Conservation (phyloP, 2,329 filamentous ascomycete species). For the Colletotrichum salicis region DNA sequence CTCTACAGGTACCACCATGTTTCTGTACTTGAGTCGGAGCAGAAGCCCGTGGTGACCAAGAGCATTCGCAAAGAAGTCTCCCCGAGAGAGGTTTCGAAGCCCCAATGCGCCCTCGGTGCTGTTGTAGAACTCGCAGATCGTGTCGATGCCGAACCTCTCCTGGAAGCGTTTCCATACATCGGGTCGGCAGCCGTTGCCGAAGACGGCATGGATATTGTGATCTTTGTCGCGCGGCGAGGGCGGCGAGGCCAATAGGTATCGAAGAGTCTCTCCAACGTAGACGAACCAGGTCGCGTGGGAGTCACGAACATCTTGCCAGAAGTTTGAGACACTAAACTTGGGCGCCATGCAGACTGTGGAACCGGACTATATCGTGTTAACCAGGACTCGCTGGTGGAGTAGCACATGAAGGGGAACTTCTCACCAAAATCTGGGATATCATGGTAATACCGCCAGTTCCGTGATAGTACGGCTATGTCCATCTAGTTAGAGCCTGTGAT, state of each 20-base stretch:
- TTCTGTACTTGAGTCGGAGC: constrained; percentile 60
- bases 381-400: constrained; percentile 32
- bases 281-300: constrained; percentile 76
- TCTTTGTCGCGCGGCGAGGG: constrained; percentile 68
- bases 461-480: constrained; percentile 66
- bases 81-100: constrained; percentile 68
- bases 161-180: constrained; percentile 76
- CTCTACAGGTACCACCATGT: constrained; percentile 72
- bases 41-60: constrained; percentile 79
- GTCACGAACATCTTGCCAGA: constrained; percentile 78
- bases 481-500: neutral
- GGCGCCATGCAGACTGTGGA: constrained; percentile 70
- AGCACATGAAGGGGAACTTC: constrained; percentile 46
- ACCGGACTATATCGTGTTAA: constrained; percentile 40
- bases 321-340: constrained; percentile 74
- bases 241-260: constrained; percentile 77
- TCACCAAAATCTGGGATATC: constrained; percentile 64
- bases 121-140: constrained; percentile 80
- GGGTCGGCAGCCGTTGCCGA: constrained; percentile 74
- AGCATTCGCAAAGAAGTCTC: constrained; percentile 70
- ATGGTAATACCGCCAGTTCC: constrained; percentile 74
- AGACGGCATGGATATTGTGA: constrained; percentile 69
- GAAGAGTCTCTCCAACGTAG: constrained; percentile 81
- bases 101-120: constrained; percentile 77
- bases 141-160: constrained; percentile 56